These are phyloP conservation scores for Neurospora tetrasperma DNA, from an alignment of 495 filamentous ascomycete genomes.

Conservation along the genomic window DNA sequence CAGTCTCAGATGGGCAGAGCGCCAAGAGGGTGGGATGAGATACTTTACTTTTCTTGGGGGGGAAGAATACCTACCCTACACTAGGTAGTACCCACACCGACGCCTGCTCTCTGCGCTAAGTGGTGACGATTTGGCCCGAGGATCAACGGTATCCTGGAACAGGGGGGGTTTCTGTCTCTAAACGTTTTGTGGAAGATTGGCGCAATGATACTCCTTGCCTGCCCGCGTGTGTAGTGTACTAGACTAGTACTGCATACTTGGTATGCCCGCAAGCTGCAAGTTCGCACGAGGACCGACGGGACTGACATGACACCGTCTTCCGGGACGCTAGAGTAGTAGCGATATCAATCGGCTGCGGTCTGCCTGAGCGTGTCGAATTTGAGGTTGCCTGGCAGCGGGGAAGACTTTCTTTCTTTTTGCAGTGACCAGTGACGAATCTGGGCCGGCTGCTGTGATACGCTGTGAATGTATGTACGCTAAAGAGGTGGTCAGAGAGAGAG, in stretches of 20 bases:
- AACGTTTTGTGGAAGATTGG: slow-evolving; percentile 1
- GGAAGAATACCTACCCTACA: background rate
- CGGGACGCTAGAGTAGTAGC: background rate
- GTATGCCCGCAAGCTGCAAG: background rate
- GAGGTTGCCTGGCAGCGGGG: background rate
- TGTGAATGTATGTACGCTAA: slow-evolving; percentile 10
- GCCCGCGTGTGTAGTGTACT: background rate
- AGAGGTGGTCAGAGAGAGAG: slow-evolving; percentile 2
- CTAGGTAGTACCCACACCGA: slow-evolving; percentile 10
- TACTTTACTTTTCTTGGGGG: background rate
- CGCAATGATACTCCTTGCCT: slow-evolving; percentile 4
- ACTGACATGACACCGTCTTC: slow-evolving; percentile 7
- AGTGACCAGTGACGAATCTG: slow-evolving; percentile 19
- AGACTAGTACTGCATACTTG: too few species aligned
- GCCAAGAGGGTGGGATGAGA: slow-evolving; percentile 7
- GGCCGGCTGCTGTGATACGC: slow-evolving; percentile 13
- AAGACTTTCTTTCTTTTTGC: slow-evolving; percentile 3
- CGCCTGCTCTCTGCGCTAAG: slow-evolving; percentile 5
- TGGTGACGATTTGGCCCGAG: slow-evolving; percentile 19
- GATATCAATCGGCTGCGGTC: background rate
- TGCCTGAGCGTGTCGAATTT: slow-evolving; percentile 9
- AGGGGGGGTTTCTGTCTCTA: slow-evolving; percentile 12
- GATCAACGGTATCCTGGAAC: slow-evolving; percentile 19
- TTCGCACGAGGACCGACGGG: slow-evolving; percentile 7
- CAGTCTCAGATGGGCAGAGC: slow-evolving; percentile 2